Percentiles rank a stretch among this genome's conserved stretches.
Conservation (phyloP, 345 rosid genomes). For the Ricinus communis region DNA sequence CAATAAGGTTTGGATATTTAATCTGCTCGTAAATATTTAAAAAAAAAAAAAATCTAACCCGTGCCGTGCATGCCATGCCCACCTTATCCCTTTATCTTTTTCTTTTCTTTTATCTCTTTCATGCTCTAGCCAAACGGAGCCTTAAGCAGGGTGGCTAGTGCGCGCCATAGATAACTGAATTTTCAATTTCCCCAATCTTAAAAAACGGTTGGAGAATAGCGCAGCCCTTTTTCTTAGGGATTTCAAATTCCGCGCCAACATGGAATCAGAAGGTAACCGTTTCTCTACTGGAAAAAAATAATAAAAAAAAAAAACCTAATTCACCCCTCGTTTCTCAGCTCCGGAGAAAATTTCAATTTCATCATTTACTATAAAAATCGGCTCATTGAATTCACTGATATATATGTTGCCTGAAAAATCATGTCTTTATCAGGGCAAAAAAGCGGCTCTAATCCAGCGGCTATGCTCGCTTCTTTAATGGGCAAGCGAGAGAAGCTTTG, state of each 20-base stretch:
- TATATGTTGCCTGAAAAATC: neutral
- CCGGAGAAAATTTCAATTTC: neutral
- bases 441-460: conserved; percentile 38
- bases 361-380: neutral
- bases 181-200: neutral
- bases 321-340: neutral
- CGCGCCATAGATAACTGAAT: neutral
- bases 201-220: neutral
- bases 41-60: too few species aligned
- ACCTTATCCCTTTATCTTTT: neutral
- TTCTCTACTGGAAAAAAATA: neutral
- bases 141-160: neutral
- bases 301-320: too few species aligned
- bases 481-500: conserved; percentile 31
- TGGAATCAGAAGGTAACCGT: conserved; percentile 29
- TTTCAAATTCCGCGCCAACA: conserved; percentile 38
- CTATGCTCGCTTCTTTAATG: conserved; percentile 35
- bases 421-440: conserved; percentile 25
- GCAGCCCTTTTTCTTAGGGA: neutral
- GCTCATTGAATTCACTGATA: neutral
- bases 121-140: neutral
- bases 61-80: too few species aligned
- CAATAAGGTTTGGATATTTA: too few species aligned
- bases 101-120: neutral
- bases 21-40: too few species aligned